Evolutionary conservation across 768 basidiomycete species (phyloP).

Genomic region (Auriscalpium vulgare): DNA sequence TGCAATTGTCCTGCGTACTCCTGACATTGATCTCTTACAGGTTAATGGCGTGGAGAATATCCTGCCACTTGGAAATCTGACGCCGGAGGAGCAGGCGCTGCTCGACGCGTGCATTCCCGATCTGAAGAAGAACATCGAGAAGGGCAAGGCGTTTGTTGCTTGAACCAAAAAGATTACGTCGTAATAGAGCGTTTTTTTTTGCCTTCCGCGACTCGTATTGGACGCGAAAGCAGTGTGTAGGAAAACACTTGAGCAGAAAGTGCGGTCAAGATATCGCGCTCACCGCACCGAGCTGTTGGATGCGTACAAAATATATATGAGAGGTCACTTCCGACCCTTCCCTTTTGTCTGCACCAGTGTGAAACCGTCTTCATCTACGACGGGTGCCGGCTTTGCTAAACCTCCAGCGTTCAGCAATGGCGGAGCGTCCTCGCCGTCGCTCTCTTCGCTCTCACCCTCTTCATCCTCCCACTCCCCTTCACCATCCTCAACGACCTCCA

Average conservation of each 20-base stretch:
- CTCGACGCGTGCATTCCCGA: constrained; percentile 85
- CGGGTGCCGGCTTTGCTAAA: constrained; percentile 46
- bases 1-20: background rate
- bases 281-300: no score
- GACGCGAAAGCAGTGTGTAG: no score
- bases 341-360: constrained; percentile 64
- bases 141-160: constrained; percentile 74
- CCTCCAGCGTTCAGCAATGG: constrained; percentile 37
- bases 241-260: no score
- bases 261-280: no score
- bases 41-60: constrained; percentile 89
- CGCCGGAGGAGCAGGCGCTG: constrained; percentile 78
- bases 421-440: constrained; percentile 40
- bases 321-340: background rate
- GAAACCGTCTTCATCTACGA: constrained; percentile 91
- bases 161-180: constrained; percentile 2
- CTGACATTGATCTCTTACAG: constrained; percentile 28
- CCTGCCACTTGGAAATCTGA: constrained; percentile 70
- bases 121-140: constrained; percentile 97
- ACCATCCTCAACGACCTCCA: constrained; percentile 35
- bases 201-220: no score
- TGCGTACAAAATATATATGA: no score
- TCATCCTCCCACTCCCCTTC: constrained; percentile 38
- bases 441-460: constrained; percentile 31
- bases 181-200: background rate